Base-by-base conservation (phyloP, 169 alveolate genomes). In the Cryptosporidium tyzzeri region DNA sequence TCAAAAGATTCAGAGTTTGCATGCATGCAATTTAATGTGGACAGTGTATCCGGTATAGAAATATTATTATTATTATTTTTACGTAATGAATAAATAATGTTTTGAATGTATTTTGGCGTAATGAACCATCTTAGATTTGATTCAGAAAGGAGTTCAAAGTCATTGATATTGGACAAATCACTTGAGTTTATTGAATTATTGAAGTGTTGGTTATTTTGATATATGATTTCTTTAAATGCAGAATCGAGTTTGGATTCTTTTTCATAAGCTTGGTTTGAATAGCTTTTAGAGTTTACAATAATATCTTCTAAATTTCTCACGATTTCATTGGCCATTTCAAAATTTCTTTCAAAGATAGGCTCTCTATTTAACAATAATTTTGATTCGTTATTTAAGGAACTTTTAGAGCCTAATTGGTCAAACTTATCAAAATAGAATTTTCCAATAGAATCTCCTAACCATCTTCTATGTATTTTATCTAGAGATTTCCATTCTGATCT, bases 401-500 rank as follows among this genome's bases (percentile, higher is more conserved):
- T 26, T 26, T 55, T 18, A 23, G 67, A 55, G 18, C 18, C 26
- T 18, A 21, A n/a, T 16, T 62, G 18, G 12, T 45, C 21, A 35
- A 23, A 48, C 55, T 80, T 59, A 18, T 62, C 89, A 10, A 80
- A 23, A 10, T 16, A 37, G 70, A 44, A 80, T 29, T 18, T 14
- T 18, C 62, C 74, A 26, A 80, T n/a, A n/a, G 89, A 80, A 53
- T 80, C 69, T 3, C 68, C 50, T 44, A 80, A 51, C 89, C 89
- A 80, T 45, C 55, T 65, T 29, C 89, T 80, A 48, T 80, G 75
- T 41, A 80, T 44, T 26, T 80, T 80, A 8, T 80, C 89, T 29
- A 80, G 70, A 31, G 89, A 80, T n/a, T 80, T 80, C 89, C 89
- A 80, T 29, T 80, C 89, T 39, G 86, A 91, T 71, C 92, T 68